Evolutionary conservation across 148 eudicot genomes (phyloP).

Genomic region (Rhododendron ovatum): DNA sequence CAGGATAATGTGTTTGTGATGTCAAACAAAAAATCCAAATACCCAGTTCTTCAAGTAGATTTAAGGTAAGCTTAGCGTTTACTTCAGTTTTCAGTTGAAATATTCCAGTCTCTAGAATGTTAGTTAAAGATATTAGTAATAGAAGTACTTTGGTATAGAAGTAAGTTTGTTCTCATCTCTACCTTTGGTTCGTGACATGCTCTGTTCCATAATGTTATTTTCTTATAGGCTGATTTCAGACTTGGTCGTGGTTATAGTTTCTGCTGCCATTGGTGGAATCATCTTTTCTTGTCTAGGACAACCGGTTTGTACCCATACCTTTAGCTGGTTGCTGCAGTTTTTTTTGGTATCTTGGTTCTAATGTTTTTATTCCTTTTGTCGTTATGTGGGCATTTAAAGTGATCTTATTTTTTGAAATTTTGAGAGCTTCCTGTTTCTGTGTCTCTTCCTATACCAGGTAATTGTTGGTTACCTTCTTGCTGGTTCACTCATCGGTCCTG

Average conservation of each 20-base stretch:
- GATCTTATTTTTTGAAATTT: background rate
- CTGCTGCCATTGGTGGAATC: conserved; percentile 97
- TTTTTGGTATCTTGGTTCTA: background rate
- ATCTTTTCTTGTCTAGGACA: conserved; percentile 91
- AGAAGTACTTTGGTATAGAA: background rate
- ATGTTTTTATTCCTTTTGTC: background rate
- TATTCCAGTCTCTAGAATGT: background rate
- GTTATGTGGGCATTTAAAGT: background rate
- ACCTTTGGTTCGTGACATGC: conserved; percentile 5
- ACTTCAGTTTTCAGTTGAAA: background rate
- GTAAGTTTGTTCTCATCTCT: background rate
- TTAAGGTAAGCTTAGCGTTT: conserved; percentile 50
- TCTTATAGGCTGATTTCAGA: conserved; percentile 83
- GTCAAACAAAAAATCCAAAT: conserved; percentile 95
- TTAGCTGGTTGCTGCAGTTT: conserved; percentile 4
- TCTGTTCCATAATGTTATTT: conserved; percentile 12
- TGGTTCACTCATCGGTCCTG: conserved; percentile 94
- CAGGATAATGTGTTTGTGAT: conserved; percentile 97
- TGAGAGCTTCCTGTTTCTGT: background rate
- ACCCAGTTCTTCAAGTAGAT: conserved; percentile 97
- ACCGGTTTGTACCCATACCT: conserved; percentile 52
- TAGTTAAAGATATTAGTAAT: background rate
- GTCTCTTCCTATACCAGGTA: conserved; percentile 47
- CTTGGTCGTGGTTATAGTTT: conserved; percentile 86
- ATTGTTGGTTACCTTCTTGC: conserved; percentile 99